Evolutionary conservation across 768 basidiomycete genomes (phyloP).

Genomic region (Pholiota microspora): DNA sequence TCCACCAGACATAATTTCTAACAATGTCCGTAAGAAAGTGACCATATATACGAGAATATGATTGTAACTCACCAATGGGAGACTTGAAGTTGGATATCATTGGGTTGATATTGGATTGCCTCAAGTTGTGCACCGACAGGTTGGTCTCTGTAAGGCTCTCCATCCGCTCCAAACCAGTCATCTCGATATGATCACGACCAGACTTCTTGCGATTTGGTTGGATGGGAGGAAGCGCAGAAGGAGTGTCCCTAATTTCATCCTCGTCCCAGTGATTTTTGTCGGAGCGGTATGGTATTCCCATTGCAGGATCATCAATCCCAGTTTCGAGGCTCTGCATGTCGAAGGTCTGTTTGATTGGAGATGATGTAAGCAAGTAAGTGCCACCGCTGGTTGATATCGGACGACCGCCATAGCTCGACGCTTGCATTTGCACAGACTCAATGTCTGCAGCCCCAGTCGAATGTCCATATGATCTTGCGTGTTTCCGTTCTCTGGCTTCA

Average conservation of each 20-base stretch:
- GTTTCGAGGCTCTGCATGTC: slow-evolving; percentile 20
- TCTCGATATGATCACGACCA: slow-evolving; percentile 32
- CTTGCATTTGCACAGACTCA: slow-evolving; percentile 20
- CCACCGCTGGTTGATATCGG: slow-evolving; percentile 15
- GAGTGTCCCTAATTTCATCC: slow-evolving; percentile 33
- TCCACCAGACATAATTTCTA: slow-evolving; percentile 15
- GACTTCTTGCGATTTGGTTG: slow-evolving; percentile 40
- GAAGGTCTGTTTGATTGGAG: slow-evolving; percentile 28
- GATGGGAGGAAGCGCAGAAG: slow-evolving; percentile 29
- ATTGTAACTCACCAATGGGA: slow-evolving; percentile 55
- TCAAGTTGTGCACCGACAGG: slow-evolving; percentile 40
- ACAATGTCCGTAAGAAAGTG: slow-evolving; percentile 1
- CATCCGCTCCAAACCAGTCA: slow-evolving; percentile 26
- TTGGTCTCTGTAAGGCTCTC: slow-evolving; percentile 40
- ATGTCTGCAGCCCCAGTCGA: slow-evolving; percentile 22
- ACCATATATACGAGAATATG: slow-evolving; percentile 16
- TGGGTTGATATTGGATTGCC: slow-evolving; percentile 39
- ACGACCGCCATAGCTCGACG: slow-evolving; percentile 10
- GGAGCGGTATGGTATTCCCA: slow-evolving; percentile 8
- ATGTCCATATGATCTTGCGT: slow-evolving; percentile 26
- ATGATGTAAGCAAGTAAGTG: slow-evolving; percentile 34
- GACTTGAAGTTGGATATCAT: slow-evolving; percentile 66
- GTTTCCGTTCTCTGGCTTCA: slow-evolving; percentile 39
- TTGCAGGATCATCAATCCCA: slow-evolving; percentile 12
- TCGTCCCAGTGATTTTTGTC: slow-evolving; percentile 18